Base-by-base conservation (phyloP, 176 grass and related monocot species). In the Triticum monococcum region DNA sequence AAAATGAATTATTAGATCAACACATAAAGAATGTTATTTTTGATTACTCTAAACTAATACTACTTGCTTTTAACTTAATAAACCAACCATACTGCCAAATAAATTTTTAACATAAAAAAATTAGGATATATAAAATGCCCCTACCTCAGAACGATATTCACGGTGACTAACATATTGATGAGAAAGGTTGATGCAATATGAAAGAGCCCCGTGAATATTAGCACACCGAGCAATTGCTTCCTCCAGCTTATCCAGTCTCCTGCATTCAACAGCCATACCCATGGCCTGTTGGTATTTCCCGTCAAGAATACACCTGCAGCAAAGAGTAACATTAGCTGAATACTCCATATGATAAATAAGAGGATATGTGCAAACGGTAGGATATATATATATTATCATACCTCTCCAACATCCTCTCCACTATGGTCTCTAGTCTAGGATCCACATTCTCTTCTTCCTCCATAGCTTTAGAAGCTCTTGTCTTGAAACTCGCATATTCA, bases 351-450 rank as follows among this genome's bases (percentile, higher is more conserved):
- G 56, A 61, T 8, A 81, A 83, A 84, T 11, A 38, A n/a, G 31
- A 30, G 20, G 3, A 82, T 84, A 84, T 84, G 3, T 36, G 10
- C 12, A 52, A 82, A 31, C 4, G 78, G 88, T 54, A 73, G 12
- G 62, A 72, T 46, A 32, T 37, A 32, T 37, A 43, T 43, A 43
- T 57, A 59, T 59, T 84, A 77, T 73, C 85, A 14, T 90, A 97
- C 97, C 94, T 99, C 72, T 99, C 87, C 80, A 99, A 83, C 94
- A 99, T 93, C 84, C 92, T 94, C 87, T 99, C 94, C 17, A 99
- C 97, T 70, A 97, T 99, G 43, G 91, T 86, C 81, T 99, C 94
- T 75, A 99, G 88, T 91, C 94, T 87, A 64, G 94, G 89, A 89
- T 99, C 94, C 48, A 99, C 83, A 22, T 90, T 91, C 64, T 88